A percentile compares a stretch with the other conserved stretches of the same genome.
Evolutionary conservation across 768 basidiomycete species (phyloP).

Genomic region (Lactarius akahatsu): DNA sequence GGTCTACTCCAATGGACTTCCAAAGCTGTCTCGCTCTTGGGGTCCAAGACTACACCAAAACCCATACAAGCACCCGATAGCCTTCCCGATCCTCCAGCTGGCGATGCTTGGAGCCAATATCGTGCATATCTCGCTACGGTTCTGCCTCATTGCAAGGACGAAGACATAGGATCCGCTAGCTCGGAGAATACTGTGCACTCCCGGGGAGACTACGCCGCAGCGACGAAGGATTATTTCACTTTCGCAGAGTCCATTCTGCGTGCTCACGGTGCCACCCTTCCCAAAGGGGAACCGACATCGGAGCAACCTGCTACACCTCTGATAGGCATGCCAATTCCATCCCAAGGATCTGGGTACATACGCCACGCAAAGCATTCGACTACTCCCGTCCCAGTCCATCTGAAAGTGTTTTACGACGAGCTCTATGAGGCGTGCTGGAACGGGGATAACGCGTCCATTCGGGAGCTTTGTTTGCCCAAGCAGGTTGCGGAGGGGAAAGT

Average conservation of each 20-base stretch:
- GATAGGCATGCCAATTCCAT: neutral
- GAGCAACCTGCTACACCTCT: neutral
- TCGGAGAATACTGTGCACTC: neutral
- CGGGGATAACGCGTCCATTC: slow-evolving; percentile 52
- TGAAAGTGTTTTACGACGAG: slow-evolving; percentile 48
- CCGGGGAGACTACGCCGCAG: neutral
- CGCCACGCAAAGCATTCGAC: slow-evolving; percentile 28
- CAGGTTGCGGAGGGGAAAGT: slow-evolving; percentile 32
- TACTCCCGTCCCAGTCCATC: slow-evolving; percentile 35
- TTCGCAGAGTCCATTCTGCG: slow-evolving; percentile 8
- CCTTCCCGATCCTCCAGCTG: slow-evolving; percentile 5
- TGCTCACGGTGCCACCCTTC: slow-evolving; percentile 1
- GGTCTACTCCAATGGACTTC: slow-evolving; percentile 32
- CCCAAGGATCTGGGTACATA: slow-evolving; percentile 33
- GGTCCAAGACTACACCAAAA: neutral
- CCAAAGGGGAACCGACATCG: neutral
- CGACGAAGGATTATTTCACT: slow-evolving; percentile 1
- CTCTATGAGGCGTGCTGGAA: slow-evolving; percentile 55
- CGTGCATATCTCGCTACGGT: slow-evolving; percentile 7
- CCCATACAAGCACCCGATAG: neutral
- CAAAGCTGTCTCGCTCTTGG: slow-evolving; percentile 5
- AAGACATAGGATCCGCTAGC: neutral
- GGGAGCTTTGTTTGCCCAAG: slow-evolving; percentile 53
- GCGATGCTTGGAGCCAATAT: slow-evolving; percentile 10
- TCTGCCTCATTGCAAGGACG: neutral